Percentiles rank a stretch among this genome's conserved stretches.
Conservation (phyloP, 768 basidiomycete genomes). For the Suillus bovinus region DNA sequence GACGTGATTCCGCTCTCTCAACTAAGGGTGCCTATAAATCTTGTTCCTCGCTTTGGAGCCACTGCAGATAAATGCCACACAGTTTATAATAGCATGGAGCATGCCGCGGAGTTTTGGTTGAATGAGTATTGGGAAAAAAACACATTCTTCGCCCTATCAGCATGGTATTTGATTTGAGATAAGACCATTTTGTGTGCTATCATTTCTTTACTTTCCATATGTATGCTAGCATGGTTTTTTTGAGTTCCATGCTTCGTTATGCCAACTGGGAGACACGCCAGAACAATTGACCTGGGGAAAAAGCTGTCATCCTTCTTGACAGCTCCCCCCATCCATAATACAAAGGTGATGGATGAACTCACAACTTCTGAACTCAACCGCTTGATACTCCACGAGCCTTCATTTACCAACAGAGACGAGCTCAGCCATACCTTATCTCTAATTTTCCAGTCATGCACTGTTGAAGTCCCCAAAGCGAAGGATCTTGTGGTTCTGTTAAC, state of each 20-base stretch:
- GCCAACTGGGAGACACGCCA: too few species aligned
- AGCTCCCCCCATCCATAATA: not conserved
- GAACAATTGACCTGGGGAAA: not conserved
- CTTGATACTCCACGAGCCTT: not conserved
- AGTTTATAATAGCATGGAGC: conserved; percentile 22
- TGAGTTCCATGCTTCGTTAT: too few species aligned
- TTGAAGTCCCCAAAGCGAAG: not conserved
- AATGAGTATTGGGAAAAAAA: conserved; percentile 37
- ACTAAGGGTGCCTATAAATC: conserved; percentile 24
- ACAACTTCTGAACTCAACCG: not conserved
- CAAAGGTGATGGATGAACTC: not conserved
- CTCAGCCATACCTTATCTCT: not conserved
- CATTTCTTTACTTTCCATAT: too few species aligned
- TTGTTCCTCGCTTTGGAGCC: conserved; percentile 29
- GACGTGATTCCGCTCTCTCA: conserved; percentile 29
- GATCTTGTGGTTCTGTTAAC: not conserved
- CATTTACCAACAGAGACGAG: not conserved
- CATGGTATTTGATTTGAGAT: not conserved
- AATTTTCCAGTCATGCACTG: not conserved
- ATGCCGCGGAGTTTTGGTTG: conserved; percentile 26
- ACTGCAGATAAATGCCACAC: conserved; percentile 26
- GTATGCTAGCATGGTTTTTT: too few species aligned
- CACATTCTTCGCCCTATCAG: conserved; percentile 12
- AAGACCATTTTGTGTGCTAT: not conserved
- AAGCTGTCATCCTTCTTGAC: not conserved